A percentile compares a stretch with the other conserved stretches of the same genome.
Evolutionary conservation across 495 filamentous ascomycete species (phyloP).

Genomic region (Talaromyces thailandensis): DNA sequence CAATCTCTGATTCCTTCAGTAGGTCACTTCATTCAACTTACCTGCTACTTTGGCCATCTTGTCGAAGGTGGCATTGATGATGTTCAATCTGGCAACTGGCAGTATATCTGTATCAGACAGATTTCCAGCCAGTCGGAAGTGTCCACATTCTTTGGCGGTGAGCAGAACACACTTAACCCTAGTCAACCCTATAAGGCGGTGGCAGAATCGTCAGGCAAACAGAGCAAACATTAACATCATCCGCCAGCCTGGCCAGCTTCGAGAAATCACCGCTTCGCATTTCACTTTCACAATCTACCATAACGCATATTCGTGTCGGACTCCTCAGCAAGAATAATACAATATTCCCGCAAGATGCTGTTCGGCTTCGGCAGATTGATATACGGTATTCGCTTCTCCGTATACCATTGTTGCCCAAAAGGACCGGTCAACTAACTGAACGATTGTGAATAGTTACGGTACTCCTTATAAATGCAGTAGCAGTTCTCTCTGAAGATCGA

Average conservation of each 20-base stretch:
- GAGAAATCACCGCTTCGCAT: not conserved
- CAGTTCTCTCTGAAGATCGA: slow-evolving; percentile 92
- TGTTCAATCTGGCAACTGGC: too few relatives aligned
- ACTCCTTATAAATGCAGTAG: slow-evolving; percentile 88
- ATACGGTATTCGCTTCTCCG: slow-evolving; percentile 44
- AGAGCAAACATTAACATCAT: slow-evolving; percentile 1
- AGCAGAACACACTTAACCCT: too few relatives aligned
- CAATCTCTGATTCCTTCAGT: not conserved
- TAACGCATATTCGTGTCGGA: not conserved
- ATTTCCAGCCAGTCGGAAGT: too few relatives aligned
- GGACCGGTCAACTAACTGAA: not conserved
- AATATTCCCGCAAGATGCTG: slow-evolving; percentile 40
- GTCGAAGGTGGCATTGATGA: not conserved
- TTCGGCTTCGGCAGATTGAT: slow-evolving; percentile 63
- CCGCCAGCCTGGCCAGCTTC: not conserved
- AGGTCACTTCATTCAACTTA: not conserved
- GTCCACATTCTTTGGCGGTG: not conserved
- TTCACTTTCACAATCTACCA: not conserved
- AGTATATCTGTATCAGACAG: too few relatives aligned
- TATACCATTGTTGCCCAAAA: not conserved
- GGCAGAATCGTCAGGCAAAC: not conserved
- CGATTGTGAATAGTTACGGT: slow-evolving; percentile 49
- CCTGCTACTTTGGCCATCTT: not conserved
- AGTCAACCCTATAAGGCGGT: not conserved
- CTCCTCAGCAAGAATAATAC: not conserved